Base-by-base conservation (phyloP, 306 rosid genomes). In the Astragalus glycyphyllos region DNA sequence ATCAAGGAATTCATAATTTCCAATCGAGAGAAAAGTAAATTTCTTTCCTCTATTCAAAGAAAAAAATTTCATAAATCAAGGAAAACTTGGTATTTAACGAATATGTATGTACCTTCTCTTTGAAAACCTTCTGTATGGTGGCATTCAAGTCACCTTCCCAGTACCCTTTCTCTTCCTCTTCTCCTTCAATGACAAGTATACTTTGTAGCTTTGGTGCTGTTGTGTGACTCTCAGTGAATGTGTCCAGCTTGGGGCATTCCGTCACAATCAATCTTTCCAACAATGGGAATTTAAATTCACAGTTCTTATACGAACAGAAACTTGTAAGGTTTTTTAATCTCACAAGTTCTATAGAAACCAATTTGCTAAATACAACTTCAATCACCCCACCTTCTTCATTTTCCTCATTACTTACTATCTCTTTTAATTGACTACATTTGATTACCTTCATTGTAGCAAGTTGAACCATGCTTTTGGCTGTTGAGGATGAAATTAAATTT, bases 331-430 rank as follows among this genome's bases (percentile, higher is more conserved):
- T 7, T 2, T 5, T 0, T 17, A 79, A 31, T 0, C 0, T 0
- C 37, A 0, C 51, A 42, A 79, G 69, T 53, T 79, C 65, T 14
- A 79, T 40, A 15, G 34, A 15, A 1, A 16, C 23, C 58, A 79
- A 48, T 41, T 72, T 57, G 5, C 50, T 11, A 11, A 79, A 72
- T 1, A 13, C 51, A 11, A 71, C 60, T 37, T 65, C 13, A 0
- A 4, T 13, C 66, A 3, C 8, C 10, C 1, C 3, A 14, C n/a
- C n/a, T n/a, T 11, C 78, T 4, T 32, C 38, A 45, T 16, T 26
- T 2, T 10, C 51, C 16, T 32, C 74, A 16, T 66, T 41, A 5
- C 12, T 2, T 14, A 8, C 47, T 9, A 61, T 58, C 32, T 34
- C 38, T 4, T 34, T 4, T 34, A 34, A 34, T 34, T 34, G n/a